These are phyloP conservation scores for Mucor mucedo DNA, from an alignment of 371 early-diverging fungal species.

Conservation along the genomic window DNA sequence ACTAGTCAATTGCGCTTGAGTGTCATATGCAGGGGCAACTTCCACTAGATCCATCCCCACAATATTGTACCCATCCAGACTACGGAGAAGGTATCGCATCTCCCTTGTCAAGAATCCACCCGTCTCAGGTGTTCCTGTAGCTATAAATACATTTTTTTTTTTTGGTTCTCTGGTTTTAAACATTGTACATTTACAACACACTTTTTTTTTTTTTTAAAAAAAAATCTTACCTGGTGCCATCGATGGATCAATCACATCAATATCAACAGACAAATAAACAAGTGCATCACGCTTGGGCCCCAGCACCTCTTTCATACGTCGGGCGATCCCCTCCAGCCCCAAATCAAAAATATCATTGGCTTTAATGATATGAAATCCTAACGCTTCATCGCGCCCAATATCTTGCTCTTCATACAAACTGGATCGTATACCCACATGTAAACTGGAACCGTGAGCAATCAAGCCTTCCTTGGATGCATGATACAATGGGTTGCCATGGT, in stretches of 20 bases:
- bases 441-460: conserved; percentile 50
- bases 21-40: conserved; percentile 58
- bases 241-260: conserved; percentile 58
- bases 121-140: conserved; percentile 59
- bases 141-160: conserved; percentile 6
- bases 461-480: conserved; percentile 59
- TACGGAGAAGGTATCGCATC: conserved; percentile 51
- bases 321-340: conserved; percentile 52
- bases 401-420: conserved; percentile 45
- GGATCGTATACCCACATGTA: conserved; percentile 59
- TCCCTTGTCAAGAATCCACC: conserved; percentile 58
- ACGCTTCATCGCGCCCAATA: conserved; percentile 42
- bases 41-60: conserved; percentile 57
- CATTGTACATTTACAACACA: not conserved
- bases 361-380: conserved; percentile 54
- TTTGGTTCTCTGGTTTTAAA: not conserved
- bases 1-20: conserved; percentile 55
- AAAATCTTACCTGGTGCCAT: conserved; percentile 40
- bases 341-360: conserved; percentile 54
- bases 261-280: conserved; percentile 57
- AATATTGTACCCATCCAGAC: conserved; percentile 47
- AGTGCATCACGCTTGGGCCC: conserved; percentile 39
- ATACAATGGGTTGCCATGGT: conserved; percentile 53
- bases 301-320: conserved; percentile 47
- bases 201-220: too few relatives aligned